phyloP scores from a whole-genome alignment of 192 early-diverging fungal species.

The Coemansia asiatica region DNA sequence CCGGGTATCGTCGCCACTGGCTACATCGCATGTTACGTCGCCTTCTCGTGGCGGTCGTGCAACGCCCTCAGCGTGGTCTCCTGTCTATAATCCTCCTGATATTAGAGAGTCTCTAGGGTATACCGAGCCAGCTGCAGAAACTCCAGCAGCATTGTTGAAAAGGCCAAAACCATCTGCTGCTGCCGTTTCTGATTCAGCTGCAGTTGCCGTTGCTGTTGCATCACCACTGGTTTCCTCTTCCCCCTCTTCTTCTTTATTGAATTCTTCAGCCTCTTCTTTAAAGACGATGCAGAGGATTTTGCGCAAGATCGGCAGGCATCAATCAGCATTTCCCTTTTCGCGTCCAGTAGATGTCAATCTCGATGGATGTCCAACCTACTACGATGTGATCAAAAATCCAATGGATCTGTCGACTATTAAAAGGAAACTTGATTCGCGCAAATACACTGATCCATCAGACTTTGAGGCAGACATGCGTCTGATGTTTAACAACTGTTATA shows the following conservation, averaged over 20 bases:
- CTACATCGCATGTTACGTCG: neutral
- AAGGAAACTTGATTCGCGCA: slow-evolving; percentile 34
- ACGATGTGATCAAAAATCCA: slow-evolving; percentile 62
- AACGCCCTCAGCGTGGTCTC: slow-evolving; percentile 16
- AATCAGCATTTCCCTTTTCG: slow-evolving; percentile 60
- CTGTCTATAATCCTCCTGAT: slow-evolving; percentile 13
- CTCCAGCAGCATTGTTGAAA: neutral
- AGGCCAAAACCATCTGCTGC: neutral
- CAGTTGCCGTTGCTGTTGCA: neutral
- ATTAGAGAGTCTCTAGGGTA: neutral
- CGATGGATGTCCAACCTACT: slow-evolving; percentile 67
- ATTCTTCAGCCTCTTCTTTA: neutral
- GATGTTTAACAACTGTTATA: slow-evolving; percentile 66
- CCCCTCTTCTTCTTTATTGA: neutral
- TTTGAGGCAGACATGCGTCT: slow-evolving; percentile 59
- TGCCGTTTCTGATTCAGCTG: neutral
- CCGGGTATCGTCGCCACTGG: slow-evolving; percentile 34
- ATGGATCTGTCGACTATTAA: slow-evolving; percentile 69
- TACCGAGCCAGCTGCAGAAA: neutral
- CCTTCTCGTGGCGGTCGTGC: slow-evolving; percentile 4
- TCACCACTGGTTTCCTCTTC: neutral
- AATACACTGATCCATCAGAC: slow-evolving; percentile 43
- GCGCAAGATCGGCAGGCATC: slow-evolving; percentile 55
- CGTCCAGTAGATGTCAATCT: slow-evolving; percentile 63
- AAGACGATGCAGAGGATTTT: slow-evolving; percentile 37